Evolutionary conservation across 768 basidiomycete species (phyloP).

Genomic region (Boletellus emodensis): DNA sequence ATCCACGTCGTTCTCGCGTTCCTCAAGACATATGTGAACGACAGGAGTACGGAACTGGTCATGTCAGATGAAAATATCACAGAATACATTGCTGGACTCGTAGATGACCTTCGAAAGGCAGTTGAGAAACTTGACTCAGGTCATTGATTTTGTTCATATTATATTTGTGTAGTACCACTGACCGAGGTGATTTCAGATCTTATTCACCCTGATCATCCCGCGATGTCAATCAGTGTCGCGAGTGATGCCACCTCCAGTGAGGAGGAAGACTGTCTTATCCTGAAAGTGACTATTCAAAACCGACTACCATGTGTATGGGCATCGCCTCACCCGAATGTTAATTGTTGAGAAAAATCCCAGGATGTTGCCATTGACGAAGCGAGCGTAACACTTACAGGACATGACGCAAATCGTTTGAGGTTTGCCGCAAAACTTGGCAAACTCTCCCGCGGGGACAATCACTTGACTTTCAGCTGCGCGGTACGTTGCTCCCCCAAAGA

Average conservation of each 20-base stretch:
- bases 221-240: constrained; percentile 49
- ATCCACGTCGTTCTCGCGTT: constrained; percentile 73
- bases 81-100: constrained; percentile 49
- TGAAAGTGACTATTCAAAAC: constrained; percentile 62
- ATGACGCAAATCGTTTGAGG: constrained; percentile 57
- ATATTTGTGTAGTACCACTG: constrained; percentile 4
- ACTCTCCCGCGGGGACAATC: constrained; percentile 57
- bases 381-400: constrained; percentile 54
- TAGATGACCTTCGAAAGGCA: constrained; percentile 45
- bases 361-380: constrained; percentile 59
- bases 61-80: constrained; percentile 48
- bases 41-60: constrained; percentile 49
- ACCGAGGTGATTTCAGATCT: constrained; percentile 47
- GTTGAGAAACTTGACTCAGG: constrained; percentile 54
- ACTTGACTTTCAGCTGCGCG: constrained; percentile 61
- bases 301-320: constrained; percentile 68
- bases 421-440: constrained; percentile 43
- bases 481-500: constrained; percentile 41
- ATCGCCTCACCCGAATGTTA: neutral
- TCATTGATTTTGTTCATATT: constrained; percentile 25
- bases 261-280: constrained; percentile 61
- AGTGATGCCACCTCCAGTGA: constrained; percentile 48
- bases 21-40: constrained; percentile 63
- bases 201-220: constrained; percentile 64
- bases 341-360: constrained; percentile 36